phyloP scores from a whole-genome alignment of 2,329 filamentous ascomycete species.

The Venturia nashicola region DNA sequence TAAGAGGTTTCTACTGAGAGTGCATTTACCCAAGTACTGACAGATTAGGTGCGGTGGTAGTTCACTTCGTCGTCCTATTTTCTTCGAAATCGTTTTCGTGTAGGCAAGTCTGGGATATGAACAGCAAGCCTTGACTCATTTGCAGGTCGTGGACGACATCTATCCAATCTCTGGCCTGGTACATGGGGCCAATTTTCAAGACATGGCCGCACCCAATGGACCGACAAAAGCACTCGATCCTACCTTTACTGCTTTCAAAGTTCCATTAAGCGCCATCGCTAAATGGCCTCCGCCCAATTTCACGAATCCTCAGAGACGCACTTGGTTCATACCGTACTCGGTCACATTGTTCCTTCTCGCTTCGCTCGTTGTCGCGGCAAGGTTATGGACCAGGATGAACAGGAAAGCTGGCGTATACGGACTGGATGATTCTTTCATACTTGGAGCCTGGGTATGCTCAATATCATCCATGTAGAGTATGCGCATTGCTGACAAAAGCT shows the following conservation, averaged over 20 bases:
- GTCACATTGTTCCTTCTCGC: conserved; percentile 1
- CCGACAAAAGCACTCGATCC: not conserved
- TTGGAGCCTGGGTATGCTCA: conserved; percentile 8
- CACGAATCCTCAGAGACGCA: not conserved
- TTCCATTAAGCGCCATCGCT: conserved; percentile 6
- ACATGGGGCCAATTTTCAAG: not conserved
- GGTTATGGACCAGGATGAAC: conserved; percentile 5
- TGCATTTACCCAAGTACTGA: not conserved
- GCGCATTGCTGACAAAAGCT: not conserved
- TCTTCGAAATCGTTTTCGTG: not conserved
- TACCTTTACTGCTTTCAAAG: conserved; percentile 1
- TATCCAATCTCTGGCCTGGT: not conserved
- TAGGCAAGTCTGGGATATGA: not conserved
- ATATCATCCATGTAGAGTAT: too few species aligned
- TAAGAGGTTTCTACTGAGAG: too few species aligned
- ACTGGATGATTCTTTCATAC: conserved; percentile 9
- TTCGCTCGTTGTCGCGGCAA: not conserved
- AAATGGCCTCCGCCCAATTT: conserved; percentile 8
- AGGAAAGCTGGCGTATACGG: conserved; percentile 8
- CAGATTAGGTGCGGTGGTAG: not conserved
- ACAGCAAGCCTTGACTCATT: not conserved
- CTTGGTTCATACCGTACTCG: conserved; percentile 8
- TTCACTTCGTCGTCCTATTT: not conserved
- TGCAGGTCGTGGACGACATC: not conserved
- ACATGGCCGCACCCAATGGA: not conserved